phyloP scores from a whole-genome alignment of 73 alveolate genomes.

The Uronychia binucleata region DNA sequence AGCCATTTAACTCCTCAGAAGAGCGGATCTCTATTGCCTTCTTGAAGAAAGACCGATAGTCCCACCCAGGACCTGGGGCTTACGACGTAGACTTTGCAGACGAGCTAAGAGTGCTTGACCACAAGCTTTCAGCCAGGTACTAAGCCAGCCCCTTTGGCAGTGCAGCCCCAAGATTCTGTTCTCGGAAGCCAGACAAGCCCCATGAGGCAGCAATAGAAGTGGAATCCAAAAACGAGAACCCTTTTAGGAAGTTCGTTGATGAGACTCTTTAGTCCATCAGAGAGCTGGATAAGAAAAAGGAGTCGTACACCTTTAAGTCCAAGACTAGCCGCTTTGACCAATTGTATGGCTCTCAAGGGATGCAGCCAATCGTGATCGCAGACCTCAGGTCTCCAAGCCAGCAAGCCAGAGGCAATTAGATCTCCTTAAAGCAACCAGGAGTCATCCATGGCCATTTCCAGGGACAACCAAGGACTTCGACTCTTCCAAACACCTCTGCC shows the following conservation, averaged over 20 bases:
- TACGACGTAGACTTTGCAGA: slow-evolving; percentile 8
- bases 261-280: neutral
- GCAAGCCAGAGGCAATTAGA: neutral
- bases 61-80: slow-evolving; percentile 18
- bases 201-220: neutral
- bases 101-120: slow-evolving; percentile 13
- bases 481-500: neutral
- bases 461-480: neutral
- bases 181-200: neutral
- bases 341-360: neutral
- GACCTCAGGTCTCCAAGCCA: neutral
- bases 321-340: neutral
- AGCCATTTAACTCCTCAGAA: neutral
- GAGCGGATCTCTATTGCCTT: neutral
- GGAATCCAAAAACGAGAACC: neutral
- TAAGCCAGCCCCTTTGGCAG: slow-evolving; percentile 10
- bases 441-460: neutral
- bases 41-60: neutral
- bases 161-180: neutral
- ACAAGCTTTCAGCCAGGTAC: slow-evolving; percentile 17
- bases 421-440: neutral
- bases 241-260: neutral
- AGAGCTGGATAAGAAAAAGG: neutral
- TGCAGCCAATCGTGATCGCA: neutral
- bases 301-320: neutral